phyloP scores from a whole-genome alignment of 305 asterid genomes.

The Fraxinus paxiana region DNA sequence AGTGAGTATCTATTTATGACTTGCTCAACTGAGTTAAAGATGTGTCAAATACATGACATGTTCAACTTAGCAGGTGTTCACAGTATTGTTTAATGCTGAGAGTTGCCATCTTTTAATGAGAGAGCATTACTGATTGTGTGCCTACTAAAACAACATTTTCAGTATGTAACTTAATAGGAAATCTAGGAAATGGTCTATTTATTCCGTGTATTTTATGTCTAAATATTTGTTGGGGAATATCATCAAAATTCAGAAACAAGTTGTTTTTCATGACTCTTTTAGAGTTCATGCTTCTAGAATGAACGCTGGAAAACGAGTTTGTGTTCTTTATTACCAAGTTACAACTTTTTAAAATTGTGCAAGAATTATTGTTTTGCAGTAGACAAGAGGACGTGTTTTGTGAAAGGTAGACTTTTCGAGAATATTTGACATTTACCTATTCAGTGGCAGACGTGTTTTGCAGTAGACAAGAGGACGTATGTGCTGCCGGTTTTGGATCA shows the following conservation, averaged over 20 bases:
- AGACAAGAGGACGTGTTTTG: too few relatives aligned
- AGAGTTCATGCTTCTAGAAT: neutral
- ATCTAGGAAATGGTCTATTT: neutral
- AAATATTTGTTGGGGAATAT: neutral
- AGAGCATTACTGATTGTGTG: neutral
- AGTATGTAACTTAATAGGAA: neutral
- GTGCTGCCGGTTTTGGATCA: neutral
- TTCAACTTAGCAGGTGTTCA: neutral
- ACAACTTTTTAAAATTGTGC: neutral
- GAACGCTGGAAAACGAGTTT: neutral
- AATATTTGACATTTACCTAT: neutral
- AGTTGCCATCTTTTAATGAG: neutral
- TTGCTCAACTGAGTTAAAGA: neutral
- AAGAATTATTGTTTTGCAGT: neutral
- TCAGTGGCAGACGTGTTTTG: neutral
- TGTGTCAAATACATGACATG: neutral
- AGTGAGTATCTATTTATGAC: neutral
- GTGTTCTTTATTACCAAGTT: neutral
- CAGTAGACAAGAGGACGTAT: neutral
- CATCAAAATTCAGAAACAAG: neutral
- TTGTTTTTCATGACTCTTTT: neutral
- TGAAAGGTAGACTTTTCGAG: neutral
- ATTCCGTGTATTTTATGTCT: neutral
- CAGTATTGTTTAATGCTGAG: neutral
- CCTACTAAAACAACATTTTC: neutral